Evolutionary conservation across 1,284 basidiomycete genomes (phyloP), one percentile per base, ranked within the genome.

Genomic region (Naganishia cerealis): DNA sequence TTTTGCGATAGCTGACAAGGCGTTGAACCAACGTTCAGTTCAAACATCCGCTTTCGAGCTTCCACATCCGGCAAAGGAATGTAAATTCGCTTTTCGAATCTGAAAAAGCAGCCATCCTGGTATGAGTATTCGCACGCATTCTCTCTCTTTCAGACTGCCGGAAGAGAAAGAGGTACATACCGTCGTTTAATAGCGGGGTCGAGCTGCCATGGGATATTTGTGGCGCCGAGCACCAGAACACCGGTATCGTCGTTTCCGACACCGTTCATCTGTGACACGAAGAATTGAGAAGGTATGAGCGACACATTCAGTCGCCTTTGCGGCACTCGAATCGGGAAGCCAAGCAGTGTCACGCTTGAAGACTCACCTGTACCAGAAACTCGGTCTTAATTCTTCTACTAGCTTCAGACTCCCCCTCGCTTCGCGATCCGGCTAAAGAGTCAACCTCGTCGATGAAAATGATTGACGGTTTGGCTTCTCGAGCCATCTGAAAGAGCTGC

Each of bases 381-480:
- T 99, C 95, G 1, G 95, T 99, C 85, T 99, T 99, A 82, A 99
- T 99, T 52, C 96, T 86, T 72, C 95, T 84, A 33, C 91, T 92
- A 3, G 95, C 95, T 78, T 99, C 95, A 1, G 91, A 94, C 80
- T 99, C 95, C 38, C 91, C 92, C 79, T 99, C 95, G 70, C 92
- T 94, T 78, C 95, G 87, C 29, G 94, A 91, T 0, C 96, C 94
- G 16, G 94, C 92, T 65, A 99, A 84, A 18, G 94, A 97, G 81
- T 99, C 95, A 54, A 99, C 92, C 78, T 99, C 95, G 79, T 99
- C 95, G 76, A 99, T 93, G 79, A 99, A 99, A 79, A 99, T 98
- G 81, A 99, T 99, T 4, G 94, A 88, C 1, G 95, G 95, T 79
- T 98, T 98, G 72, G 88, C 88, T 80, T 99, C 95, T 70, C 95